Conservation (phyloP, 352 stramenopile species). For the Phytophthora macrochlamydospora region DNA sequence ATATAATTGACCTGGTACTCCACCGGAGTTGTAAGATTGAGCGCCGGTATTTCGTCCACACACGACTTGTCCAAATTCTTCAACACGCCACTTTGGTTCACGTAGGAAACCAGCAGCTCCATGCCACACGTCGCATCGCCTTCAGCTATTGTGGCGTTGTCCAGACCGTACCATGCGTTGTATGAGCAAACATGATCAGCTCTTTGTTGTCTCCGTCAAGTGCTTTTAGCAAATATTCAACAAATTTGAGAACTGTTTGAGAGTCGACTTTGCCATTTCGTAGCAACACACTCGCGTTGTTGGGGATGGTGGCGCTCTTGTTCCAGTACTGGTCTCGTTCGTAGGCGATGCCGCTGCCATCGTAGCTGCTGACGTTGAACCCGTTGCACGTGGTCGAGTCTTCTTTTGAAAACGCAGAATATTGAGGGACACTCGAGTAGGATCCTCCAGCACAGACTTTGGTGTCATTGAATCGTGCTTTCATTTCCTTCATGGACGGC, state of each 20-base stretch:
- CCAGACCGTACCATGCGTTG: too few relatives aligned
- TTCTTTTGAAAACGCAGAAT: constrained; percentile 49
- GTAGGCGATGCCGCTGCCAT: too few relatives aligned
- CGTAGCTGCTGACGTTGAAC: too few relatives aligned
- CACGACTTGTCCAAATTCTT: constrained; percentile 39
- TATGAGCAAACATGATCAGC: too few relatives aligned
- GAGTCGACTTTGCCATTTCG: too few relatives aligned
- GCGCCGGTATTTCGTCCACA: constrained; percentile 22
- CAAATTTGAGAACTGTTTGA: too few relatives aligned
- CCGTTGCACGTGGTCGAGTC: constrained; percentile 18
- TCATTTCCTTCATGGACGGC: constrained; percentile 3
- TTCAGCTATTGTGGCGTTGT: too few relatives aligned
- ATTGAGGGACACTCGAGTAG: constrained; percentile 22
- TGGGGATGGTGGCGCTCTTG: too few relatives aligned
- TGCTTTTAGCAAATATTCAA: too few relatives aligned
- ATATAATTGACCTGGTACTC: constrained; percentile 12
- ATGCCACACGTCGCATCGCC: constrained; percentile 32
- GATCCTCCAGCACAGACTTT: constrained; percentile 13
- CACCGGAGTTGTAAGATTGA: constrained; percentile 26
- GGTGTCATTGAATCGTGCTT: constrained; percentile 13
- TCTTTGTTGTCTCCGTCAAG: not conserved
- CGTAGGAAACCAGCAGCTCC: constrained; percentile 39
- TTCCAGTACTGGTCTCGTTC: too few relatives aligned
- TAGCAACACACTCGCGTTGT: too few relatives aligned
- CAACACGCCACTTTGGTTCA: constrained; percentile 33